Base-by-base conservation (phyloP, 805 yeast genomes). In the Candida ovalis region DNA sequence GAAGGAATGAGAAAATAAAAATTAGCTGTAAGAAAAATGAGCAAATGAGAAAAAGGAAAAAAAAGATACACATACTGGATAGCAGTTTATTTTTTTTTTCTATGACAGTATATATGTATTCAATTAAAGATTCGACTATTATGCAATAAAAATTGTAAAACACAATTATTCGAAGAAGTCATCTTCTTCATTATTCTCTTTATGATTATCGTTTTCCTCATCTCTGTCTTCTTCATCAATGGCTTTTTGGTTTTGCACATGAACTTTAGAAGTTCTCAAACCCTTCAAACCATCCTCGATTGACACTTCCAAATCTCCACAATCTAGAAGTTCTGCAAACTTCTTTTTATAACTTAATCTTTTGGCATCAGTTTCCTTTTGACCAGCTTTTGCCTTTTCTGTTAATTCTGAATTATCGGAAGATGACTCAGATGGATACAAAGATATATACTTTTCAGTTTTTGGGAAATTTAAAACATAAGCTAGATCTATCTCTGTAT, bases 381-480 rank as follows among this genome's bases (percentile, higher is more conserved):
- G 47, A 6, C 82, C 84, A 47, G 66, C 69, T 50, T 69, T 71
- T 13, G 73, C 76, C 43, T 64, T 66, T 6, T 60, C 58, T 21
- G 52, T 45, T 39, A 52, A 30, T 43, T 67, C 41, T 7, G 12
- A 64, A n/a, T 66, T 68, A 39, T 67, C 66, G 8, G 54, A 52
- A 19, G 64, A 64, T 12, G 50, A 59, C 18, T 36, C 45, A 30
- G 66, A 66, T 18, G 94, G 90, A 64, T 81, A 91, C 50, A 91
- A 67, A 0, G 97, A 79, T 32, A 88, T 78, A 64, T 91, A 91
- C 67, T 88, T 90, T 58, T 80, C 82, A 44, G 82, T 77, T 59
- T 78, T 81, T 30, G 98, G 97, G 71, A 81, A 91, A 61, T 84
- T 76, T 17, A 82, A 75, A 12, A 84, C 81, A 63, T 91, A 91